Conservation (phyloP, 495 filamentous ascomycete genomes). For the Xylaria curta region DNA sequence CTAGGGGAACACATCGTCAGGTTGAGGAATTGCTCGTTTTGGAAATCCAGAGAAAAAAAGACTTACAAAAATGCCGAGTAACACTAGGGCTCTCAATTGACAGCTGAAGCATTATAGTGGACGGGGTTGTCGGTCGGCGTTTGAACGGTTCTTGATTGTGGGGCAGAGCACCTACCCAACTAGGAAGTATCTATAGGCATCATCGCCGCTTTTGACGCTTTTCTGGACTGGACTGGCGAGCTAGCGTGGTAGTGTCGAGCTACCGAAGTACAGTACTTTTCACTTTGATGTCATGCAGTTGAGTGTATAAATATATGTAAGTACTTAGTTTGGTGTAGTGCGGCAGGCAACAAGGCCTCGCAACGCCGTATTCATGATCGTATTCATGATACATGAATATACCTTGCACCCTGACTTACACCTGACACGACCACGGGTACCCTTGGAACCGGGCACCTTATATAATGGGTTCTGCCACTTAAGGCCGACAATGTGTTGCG, state of each 20-base stretch:
- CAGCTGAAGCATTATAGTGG: neutral
- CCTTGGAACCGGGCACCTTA: neutral
- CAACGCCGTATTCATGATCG: slow-evolving; percentile 5
- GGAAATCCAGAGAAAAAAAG: neutral
- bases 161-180: slow-evolving; percentile 5
- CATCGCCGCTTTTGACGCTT: neutral
- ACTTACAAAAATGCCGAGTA: neutral
- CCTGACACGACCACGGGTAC: slow-evolving; percentile 1
- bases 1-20: neutral
- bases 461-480: neutral
- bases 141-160: neutral
- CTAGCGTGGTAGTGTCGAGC: neutral
- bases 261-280: neutral
- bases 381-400: neutral
- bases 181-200: neutral
- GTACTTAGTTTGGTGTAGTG: neutral
- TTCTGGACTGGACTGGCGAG: neutral
- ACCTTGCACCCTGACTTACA: neutral
- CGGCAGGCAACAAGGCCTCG: neutral
- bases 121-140: neutral
- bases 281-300: neutral
- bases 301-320: too few species aligned
- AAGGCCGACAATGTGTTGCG: neutral
- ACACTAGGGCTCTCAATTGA: neutral
- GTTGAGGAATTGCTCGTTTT: neutral